Conservation (phyloP, 2,329 filamentous ascomycete species). For the Ceratocystis diversiconidia region DNA sequence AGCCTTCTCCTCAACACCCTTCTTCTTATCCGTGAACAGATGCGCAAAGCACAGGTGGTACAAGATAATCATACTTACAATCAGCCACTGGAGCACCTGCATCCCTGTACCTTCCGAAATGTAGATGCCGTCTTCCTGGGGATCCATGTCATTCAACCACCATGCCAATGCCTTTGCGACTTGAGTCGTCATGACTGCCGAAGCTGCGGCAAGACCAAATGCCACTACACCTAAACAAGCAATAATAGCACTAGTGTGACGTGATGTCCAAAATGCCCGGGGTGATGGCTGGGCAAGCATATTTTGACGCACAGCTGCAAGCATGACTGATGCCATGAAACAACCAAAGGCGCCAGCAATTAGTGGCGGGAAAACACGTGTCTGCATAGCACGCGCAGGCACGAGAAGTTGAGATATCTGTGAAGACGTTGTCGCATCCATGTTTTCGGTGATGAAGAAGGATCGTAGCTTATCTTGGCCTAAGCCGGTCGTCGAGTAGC, state of each 20-base stretch:
- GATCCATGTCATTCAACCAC: conserved; percentile 16
- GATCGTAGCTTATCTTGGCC: conserved; percentile 14
- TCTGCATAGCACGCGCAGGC: conserved; percentile 17
- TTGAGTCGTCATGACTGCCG: conserved; percentile 17
- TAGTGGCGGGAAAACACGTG: conserved; percentile 17
- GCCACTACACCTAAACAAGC: conserved; percentile 13
- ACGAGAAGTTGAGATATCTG: conserved; percentile 10
- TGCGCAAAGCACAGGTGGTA: conserved; percentile 17
- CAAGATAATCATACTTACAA: conserved; percentile 16
- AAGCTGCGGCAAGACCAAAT: conserved; percentile 15
- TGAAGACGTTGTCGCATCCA: conserved; percentile 10
- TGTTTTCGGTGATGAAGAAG: conserved; percentile 15
- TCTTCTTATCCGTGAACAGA: conserved; percentile 16
- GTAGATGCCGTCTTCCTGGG: neutral
- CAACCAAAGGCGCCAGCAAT: conserved; percentile 15
- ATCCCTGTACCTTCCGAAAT: conserved; percentile 10
- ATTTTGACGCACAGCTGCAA: conserved; percentile 15
- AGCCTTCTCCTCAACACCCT: neutral
- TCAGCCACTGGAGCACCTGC: conserved; percentile 17
- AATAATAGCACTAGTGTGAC: conserved; percentile 15
- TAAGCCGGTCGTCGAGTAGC: conserved; percentile 15
- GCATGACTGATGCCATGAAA: conserved; percentile 15
- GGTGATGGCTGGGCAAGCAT: conserved; percentile 15
- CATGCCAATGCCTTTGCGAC: conserved; percentile 15
- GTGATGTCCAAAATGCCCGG: conserved; percentile 9